Evolutionary conservation across 2,329 filamentous ascomycete species (phyloP), one percentile per base, ranked within the genome.

Genomic region (Sarocladium brachiariae): DNA sequence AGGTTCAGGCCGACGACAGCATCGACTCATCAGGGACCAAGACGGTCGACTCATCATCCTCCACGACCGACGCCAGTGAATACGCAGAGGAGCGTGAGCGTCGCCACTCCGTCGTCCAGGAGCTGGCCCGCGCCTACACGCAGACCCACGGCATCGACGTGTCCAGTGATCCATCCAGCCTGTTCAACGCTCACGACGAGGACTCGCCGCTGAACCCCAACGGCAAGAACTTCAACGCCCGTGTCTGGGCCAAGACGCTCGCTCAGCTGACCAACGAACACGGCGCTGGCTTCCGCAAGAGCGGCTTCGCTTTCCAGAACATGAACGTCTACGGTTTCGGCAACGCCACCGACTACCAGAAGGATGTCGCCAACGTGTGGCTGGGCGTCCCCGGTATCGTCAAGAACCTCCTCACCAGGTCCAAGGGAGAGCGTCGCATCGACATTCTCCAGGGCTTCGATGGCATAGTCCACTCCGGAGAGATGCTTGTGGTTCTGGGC

Each of bases 401-500:
- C 49, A 41, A 45, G 35, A 41, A 45, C 23, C 35, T 45, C 21
- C n/a, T 50, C 35, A 41, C 39, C 3, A 25, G 39, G 23, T 41
- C 35, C 14, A 50, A 41, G 30, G 39, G 35, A 9, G 24, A 50
- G 16, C 21, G 37, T 13, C 49, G 49, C 13, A 50, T 49, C 33
- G 46, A 78, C 52, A 78, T 79, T 52, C 61, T 79, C n/a, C 67
- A 65, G 48, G 65, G 71, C 49, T 65, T 76, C 21, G 74, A 78
- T 51, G 76, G 76, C 14, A 49, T 78, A 1, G 69, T 79, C 3
- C 65, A 76, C 55, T 67, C 65, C 35, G 77, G 77, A 14, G 77
- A 80, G 65, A 74, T 80, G 71, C 63, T 80, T 23, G 71, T 78
- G 7, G 76, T 80, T 11, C 69, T 80, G 2, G 77, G 77, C 13